Percentiles rank a stretch among this genome's conserved stretches.
phyloP scores from a whole-genome alignment of 805 yeast genomes.

The Yarrowia sp. region DNA sequence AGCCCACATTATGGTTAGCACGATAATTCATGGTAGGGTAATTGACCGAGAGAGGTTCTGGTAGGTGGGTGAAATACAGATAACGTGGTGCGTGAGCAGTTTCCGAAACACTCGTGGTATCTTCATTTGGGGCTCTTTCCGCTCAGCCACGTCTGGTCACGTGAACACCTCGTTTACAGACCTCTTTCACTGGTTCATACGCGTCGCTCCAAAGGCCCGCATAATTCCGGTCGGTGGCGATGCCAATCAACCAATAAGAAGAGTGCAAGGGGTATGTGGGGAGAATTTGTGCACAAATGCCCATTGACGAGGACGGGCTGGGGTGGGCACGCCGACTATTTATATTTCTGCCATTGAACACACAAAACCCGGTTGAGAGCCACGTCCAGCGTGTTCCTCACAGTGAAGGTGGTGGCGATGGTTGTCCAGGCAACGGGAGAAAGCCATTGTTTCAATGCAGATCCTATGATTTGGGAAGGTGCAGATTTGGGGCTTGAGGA shows the following conservation, averaged over 20 bases:
- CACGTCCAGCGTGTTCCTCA: too few relatives aligned
- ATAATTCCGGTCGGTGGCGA: constrained; percentile 34
- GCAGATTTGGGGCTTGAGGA: neutral
- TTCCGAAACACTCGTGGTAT: too few relatives aligned
- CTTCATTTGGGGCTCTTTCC: neutral
- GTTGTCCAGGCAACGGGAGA: constrained; percentile 12
- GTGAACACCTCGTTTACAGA: neutral
- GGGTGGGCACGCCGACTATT: neutral
- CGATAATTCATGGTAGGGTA: neutral
- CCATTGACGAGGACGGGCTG: too few relatives aligned
- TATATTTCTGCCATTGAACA: too few relatives aligned
- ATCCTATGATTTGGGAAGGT: constrained; percentile 4
- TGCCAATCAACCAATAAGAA: constrained; percentile 28
- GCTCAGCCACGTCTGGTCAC: neutral
- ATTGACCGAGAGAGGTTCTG: neutral
- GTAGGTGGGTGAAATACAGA: too few relatives aligned
- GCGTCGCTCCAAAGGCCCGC: constrained; percentile 2
- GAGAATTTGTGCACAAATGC: neutral
- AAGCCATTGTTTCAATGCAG: constrained; percentile 21
- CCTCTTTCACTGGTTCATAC: too few relatives aligned
- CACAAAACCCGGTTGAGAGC: too few relatives aligned
- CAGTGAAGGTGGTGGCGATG: neutral
- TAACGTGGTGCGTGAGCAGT: too few relatives aligned
- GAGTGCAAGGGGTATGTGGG: constrained; percentile 6
- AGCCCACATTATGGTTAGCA: constrained; percentile 2